These are phyloP conservation scores for Larix kaempferi DNA, from an alignment of 75 land plant species.

Conservation along the genomic window DNA sequence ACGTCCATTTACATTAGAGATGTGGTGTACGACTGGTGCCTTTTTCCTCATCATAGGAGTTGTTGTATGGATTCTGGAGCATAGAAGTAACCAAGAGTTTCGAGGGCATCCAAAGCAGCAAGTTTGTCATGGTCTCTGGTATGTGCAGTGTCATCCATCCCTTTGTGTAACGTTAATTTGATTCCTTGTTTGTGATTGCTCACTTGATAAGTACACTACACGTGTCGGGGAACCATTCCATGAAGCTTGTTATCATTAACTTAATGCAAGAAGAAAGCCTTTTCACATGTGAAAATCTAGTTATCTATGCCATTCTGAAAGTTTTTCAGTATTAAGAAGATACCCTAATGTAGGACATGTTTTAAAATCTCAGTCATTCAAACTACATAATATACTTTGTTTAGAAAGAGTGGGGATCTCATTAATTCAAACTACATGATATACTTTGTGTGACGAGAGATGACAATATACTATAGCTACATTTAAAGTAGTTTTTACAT, in stretches of 20 bases:
- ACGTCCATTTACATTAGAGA: slow-evolving; percentile 29
- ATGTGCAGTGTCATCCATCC: neutral
- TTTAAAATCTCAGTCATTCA: neutral
- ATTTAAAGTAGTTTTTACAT: neutral
- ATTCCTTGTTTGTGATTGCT: neutral
- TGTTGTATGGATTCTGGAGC: slow-evolving; percentile 53
- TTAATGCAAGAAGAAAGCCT: neutral
- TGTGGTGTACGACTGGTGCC: slow-evolving; percentile 43
- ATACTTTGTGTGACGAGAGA: neutral
- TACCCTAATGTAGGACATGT: neutral
- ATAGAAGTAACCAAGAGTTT: slow-evolving; percentile 31
- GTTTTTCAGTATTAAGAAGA: neutral
- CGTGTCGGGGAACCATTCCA: neutral
- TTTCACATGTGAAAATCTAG: neutral
- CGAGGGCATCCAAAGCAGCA: slow-evolving; percentile 37
- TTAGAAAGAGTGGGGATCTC: too few relatives aligned
- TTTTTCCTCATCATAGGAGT: slow-evolving; percentile 40
- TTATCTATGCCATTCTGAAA: neutral
- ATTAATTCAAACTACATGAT: neutral
- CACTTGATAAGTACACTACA: neutral
- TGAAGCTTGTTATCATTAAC: neutral
- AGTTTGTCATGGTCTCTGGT: slow-evolving; percentile 25
- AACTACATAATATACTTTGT: too few relatives aligned
- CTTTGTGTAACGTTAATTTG: neutral
- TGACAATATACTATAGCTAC: neutral